phyloP scores from a whole-genome alignment of 768 basidiomycete genomes.

The Strobilomyces confusus region DNA sequence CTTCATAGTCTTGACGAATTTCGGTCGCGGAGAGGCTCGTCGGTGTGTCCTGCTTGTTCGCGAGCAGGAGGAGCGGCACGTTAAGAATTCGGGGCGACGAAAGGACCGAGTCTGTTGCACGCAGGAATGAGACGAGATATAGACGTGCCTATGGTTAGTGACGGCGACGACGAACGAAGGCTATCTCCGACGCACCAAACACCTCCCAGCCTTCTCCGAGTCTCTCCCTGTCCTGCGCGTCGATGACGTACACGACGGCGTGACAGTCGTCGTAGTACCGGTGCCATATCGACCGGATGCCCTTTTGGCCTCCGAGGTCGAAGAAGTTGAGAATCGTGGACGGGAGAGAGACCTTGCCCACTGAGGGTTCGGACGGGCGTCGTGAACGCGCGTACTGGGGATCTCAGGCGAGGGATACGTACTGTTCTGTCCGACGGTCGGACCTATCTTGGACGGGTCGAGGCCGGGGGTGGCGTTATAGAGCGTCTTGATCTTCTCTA shows the following conservation, averaged over 20 bases:
- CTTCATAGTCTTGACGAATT: constrained; percentile 84
- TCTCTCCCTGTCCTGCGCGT: constrained; percentile 86
- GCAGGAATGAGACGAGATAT: too few species aligned
- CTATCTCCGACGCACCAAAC: constrained; percentile 64
- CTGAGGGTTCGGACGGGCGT: constrained; percentile 41
- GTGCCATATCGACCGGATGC: constrained; percentile 93
- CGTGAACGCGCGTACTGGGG: neutral
- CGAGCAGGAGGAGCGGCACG: constrained; percentile 85
- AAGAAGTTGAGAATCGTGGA: constrained; percentile 95
- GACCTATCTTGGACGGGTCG: constrained; percentile 89
- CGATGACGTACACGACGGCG: constrained; percentile 93
- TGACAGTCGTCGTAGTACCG: constrained; percentile 96
- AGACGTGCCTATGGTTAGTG: neutral
- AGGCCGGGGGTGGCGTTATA: constrained; percentile 86
- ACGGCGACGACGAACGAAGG: neutral
- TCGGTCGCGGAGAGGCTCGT: constrained; percentile 82
- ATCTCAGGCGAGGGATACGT: constrained; percentile 33
- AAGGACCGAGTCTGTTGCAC: constrained; percentile 66
- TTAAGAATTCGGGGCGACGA: constrained; percentile 87
- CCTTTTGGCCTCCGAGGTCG: constrained; percentile 93
- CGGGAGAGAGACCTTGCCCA: constrained; percentile 89
- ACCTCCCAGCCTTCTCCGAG: constrained; percentile 95
- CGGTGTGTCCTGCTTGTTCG: constrained; percentile 93
- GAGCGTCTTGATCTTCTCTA: constrained; percentile 91
- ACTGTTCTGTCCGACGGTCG: constrained; percentile 99